A percentile compares a stretch with the other conserved stretches of the same genome.
Conservation (phyloP, 2,329 filamentous ascomycete species). For the Fusarium mangiferae region DNA sequence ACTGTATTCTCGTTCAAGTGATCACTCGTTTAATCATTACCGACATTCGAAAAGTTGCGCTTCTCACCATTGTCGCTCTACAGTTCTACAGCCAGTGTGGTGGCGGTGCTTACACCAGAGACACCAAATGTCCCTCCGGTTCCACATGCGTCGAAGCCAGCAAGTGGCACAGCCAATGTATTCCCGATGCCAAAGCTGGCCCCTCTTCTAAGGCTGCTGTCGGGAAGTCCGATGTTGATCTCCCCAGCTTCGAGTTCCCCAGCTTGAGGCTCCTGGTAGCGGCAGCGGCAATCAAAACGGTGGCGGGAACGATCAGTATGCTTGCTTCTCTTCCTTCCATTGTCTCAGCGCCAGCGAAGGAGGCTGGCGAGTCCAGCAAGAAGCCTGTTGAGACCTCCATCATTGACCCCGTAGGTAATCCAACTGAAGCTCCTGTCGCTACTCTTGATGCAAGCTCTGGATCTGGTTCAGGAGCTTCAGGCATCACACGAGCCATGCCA, state of each 20-base stretch:
- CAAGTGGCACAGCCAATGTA: conserved; percentile 39
- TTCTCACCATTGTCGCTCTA: conserved; percentile 34
- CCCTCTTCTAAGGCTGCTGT: not conserved
- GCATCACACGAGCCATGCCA: conserved; percentile 35
- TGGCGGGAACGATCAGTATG: not conserved
- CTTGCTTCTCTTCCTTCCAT: not conserved
- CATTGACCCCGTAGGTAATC: not conserved
- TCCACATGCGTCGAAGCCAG: conserved; percentile 27
- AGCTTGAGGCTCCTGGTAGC: not conserved
- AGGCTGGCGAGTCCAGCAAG: not conserved
- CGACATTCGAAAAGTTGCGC: conserved; percentile 27
- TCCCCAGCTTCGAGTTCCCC: not conserved
- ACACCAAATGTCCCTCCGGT: conserved; percentile 28
- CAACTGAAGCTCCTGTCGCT: not conserved
- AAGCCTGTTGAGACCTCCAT: not conserved
- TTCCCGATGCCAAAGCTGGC: conserved; percentile 10
- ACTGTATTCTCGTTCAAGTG: conserved; percentile 5
- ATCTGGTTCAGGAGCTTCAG: conserved; percentile 13
- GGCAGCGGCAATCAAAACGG: not conserved
- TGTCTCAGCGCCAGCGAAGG: not conserved
- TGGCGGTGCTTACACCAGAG: conserved; percentile 22
- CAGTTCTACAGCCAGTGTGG: conserved; percentile 34
- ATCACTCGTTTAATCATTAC: conserved; percentile 2
- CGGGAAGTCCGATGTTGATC: not conserved
- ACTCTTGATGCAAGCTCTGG: not conserved